Conservation (phyloP, 2,329 filamentous ascomycete genomes). For the Calonectria fujianensis region DNA sequence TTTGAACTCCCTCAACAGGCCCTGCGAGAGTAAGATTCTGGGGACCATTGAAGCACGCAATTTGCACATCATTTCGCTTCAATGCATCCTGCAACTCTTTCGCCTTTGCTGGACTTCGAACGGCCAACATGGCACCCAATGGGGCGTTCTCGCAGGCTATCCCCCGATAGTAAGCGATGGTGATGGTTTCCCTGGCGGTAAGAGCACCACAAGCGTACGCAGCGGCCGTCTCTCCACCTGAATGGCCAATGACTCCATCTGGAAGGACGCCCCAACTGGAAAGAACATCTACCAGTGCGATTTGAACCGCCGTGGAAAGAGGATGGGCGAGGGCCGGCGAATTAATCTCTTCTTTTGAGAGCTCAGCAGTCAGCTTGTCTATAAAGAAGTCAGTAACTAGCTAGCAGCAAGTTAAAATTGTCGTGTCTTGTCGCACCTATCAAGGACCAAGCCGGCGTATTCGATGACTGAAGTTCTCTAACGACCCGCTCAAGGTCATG, state of each 20-base stretch:
- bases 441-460: background rate
- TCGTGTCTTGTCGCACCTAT: background rate
- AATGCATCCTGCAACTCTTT: conserved; percentile 46
- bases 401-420: background rate
- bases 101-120: conserved; percentile 44
- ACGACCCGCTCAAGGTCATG: conserved; percentile 43
- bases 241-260: conserved; percentile 50
- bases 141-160: conserved; percentile 50
- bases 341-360: conserved; percentile 37
- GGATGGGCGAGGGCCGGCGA: conserved; percentile 47
- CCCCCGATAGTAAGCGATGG: conserved; percentile 48
- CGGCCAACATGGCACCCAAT: conserved; percentile 46
- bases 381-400: conserved; percentile 11
- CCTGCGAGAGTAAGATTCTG: conserved; percentile 51
- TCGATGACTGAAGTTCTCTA: conserved; percentile 5
- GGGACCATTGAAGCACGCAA: conserved; percentile 51
- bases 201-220: conserved; percentile 50
- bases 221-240: conserved; percentile 50
- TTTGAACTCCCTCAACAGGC: conserved; percentile 45
- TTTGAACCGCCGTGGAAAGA: conserved; percentile 48
- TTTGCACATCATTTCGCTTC: conserved; percentile 47
- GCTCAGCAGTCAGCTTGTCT: conserved; percentile 11
- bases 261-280: conserved; percentile 48
- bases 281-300: conserved; percentile 47
- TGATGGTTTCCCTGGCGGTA: conserved; percentile 49